Conservation (phyloP, 352 stramenopile genomes). For the Saprolegnia diclina region DNA sequence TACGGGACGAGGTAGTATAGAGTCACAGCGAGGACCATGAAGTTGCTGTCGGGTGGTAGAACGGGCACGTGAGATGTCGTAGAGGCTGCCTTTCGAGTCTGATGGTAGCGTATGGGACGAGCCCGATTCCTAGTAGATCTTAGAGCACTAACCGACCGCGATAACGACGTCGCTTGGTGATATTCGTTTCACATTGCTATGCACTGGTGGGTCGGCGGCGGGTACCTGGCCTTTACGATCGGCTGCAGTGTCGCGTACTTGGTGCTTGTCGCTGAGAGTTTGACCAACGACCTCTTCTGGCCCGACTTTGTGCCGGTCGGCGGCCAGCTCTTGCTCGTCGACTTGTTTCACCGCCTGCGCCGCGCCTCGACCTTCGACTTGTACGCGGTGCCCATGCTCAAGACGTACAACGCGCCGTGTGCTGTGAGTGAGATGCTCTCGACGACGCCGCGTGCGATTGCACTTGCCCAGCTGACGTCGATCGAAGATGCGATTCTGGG, state of each 20-base stretch:
- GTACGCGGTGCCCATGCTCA: background rate
- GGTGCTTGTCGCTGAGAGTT: background rate
- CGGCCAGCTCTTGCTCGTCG: background rate
- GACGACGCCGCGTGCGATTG: background rate
- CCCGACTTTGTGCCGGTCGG: background rate
- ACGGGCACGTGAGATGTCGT: too few relatives aligned
- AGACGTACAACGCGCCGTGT: background rate
- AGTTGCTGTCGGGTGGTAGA: too few relatives aligned
- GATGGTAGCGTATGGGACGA: too few relatives aligned
- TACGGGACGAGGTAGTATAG: too few relatives aligned
- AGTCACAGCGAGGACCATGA: too few relatives aligned
- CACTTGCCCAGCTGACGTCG: background rate
- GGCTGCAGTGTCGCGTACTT: conserved; percentile 6
- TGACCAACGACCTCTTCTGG: conserved; percentile 10
- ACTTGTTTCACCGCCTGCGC: background rate
- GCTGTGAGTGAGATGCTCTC: background rate
- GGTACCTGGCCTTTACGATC: background rate
- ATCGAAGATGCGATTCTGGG: background rate
- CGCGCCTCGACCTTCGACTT: background rate
- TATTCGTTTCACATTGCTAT: background rate
- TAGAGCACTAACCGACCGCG: too few relatives aligned
- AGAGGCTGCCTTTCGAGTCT: too few relatives aligned
- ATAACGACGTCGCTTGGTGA: background rate
- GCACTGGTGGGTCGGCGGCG: background rate
- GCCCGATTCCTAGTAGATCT: too few relatives aligned